Evolutionary conservation across 441 rosid genomes (phyloP), one percentile per base, ranked within the genome.

Genomic region (Pelargonium australe): DNA sequence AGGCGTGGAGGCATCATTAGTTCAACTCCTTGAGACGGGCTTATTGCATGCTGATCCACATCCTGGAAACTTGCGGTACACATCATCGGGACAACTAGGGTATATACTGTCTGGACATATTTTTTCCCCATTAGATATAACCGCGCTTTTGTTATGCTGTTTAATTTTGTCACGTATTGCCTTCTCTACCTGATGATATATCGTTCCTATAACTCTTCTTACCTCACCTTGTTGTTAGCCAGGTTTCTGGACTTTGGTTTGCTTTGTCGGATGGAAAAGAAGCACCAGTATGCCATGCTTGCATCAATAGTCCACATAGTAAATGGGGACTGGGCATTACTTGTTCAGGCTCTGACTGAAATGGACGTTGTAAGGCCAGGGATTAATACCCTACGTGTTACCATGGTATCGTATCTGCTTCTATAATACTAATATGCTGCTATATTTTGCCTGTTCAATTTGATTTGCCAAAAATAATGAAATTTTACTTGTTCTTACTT

Each of bases 11-110:
- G 88, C 96, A 78, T 78, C 97, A 12, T 88, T 94, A 23, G 87
- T 89, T 73, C 98, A 94, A 77, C 96, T 94, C 74, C 95, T 94
- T 65, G 98, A 89, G 76, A 91, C 97, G 71, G 98, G 98, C 63
- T 75, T 94, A 67, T 79, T 94, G 82, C 98, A 94, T 86, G 98
- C 97, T 69, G 98, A 94, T 80, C 96, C 98, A 58, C 98, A 94
- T 85, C 87, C 98, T 70, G 98, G 98, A 81, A 94, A 94, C 82
- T 75, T 94, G 80, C 96, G 89, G 19, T 94, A 91, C 81, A 83
- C 84, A 4, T 63, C 92, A 78, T 85, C 97, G 31, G 88, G 94
- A 80, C 87, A 87, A 76, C 82, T 94, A 82, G 96, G 95, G 97
- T 94, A 91, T 40, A 20, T 60, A 60, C 9, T 43, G 11, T 44